phyloP scores from a whole-genome alignment of 176 grass and related monocot genomes.

The Juncus effusus region DNA sequence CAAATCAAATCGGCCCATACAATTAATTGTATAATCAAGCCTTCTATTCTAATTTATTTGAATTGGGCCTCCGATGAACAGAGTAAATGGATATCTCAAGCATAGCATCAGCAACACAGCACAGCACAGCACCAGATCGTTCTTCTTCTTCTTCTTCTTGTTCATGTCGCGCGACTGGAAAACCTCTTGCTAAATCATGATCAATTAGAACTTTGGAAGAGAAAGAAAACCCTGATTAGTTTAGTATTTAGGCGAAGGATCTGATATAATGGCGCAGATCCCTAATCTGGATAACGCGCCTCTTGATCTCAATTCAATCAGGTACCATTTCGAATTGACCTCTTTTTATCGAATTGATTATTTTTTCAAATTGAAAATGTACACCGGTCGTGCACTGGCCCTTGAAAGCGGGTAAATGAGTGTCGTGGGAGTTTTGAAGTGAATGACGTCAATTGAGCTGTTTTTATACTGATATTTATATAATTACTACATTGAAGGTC shows the following conservation, averaged over 20 bases:
- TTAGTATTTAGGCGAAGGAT: slow-evolving; percentile 8
- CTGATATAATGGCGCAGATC: slow-evolving; percentile 74
- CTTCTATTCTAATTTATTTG: too few relatives aligned
- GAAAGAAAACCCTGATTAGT: too few relatives aligned
- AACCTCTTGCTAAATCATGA: too few relatives aligned
- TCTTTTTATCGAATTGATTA: neutral
- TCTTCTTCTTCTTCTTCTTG: too few relatives aligned
- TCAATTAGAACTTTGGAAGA: too few relatives aligned
- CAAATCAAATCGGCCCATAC: too few relatives aligned
- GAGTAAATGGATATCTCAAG: too few relatives aligned
- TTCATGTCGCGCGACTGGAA: too few relatives aligned
- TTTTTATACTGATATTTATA: neutral
- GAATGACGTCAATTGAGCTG: slow-evolving; percentile 10
- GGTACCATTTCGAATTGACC: slow-evolving; percentile 27
- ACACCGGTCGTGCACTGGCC: neutral
- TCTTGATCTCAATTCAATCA: slow-evolving; percentile 61
- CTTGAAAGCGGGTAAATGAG: neutral
- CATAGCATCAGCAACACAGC: too few relatives aligned
- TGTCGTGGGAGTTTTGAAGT: neutral
- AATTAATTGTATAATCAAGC: too few relatives aligned
- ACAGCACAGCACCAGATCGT: too few relatives aligned
- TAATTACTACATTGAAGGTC: slow-evolving; percentile 3
- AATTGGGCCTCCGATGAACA: too few relatives aligned
- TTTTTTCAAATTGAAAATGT: neutral
- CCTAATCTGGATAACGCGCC: slow-evolving; percentile 77